Conservation (phyloP, 768 basidiomycete genomes). For the Trichaptum fuscoviolaceum region DNA sequence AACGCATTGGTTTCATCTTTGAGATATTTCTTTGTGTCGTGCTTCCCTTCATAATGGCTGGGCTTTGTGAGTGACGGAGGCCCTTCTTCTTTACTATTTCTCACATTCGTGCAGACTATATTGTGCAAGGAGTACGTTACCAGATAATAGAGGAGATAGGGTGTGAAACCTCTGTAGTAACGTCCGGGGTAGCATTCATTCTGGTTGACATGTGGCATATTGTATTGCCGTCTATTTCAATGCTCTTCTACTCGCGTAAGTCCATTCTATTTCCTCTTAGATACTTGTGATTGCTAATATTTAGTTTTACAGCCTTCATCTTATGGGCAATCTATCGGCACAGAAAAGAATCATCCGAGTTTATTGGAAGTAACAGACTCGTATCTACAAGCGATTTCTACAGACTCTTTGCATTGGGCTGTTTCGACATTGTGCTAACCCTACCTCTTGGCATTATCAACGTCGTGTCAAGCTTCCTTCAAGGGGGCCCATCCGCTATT, state of each 20-base stretch:
- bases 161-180: background rate
- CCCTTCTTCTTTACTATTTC: background rate
- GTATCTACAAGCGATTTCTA: background rate
- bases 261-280: background rate
- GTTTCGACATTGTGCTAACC: background rate
- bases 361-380: background rate
- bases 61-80: background rate
- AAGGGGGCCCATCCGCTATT: background rate
- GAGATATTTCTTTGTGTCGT: background rate
- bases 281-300: background rate
- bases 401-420: background rate
- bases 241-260: background rate
- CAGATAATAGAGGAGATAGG: constrained; percentile 1
- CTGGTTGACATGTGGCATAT: background rate
- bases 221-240: background rate
- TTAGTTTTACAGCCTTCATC: background rate
- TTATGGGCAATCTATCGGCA: background rate
- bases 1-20: background rate
- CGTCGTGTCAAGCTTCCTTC: background rate
- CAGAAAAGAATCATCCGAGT: background rate
- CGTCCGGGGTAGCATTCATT: background rate
- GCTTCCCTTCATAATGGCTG: background rate
- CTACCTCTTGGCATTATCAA: background rate
- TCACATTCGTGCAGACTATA: background rate
- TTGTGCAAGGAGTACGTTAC: constrained; percentile 1